Conservation (phyloP, 495 filamentous ascomycete species). For the Tetracladium marchalianum region DNA sequence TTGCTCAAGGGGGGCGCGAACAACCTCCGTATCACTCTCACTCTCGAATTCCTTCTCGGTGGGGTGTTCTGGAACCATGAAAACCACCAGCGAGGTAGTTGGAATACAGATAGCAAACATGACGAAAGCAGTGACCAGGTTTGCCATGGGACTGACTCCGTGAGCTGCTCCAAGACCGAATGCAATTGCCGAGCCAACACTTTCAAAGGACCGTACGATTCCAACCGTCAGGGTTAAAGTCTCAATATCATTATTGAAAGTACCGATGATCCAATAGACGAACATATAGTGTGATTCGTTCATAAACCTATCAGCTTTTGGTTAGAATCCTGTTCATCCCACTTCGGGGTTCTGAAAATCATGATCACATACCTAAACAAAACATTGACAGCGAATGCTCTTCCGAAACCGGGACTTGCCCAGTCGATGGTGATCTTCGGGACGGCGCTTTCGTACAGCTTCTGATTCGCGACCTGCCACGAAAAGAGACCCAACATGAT, state of each 20-base stretch:
- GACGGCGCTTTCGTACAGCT: slow-evolving; percentile 18
- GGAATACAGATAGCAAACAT: slow-evolving; percentile 32
- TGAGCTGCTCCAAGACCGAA: slow-evolving; percentile 36
- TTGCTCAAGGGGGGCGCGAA: no score
- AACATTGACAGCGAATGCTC: slow-evolving; percentile 30
- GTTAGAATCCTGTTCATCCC: not conserved
- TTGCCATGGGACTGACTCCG: slow-evolving; percentile 30
- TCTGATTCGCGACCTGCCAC: slow-evolving; percentile 32
- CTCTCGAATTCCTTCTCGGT: slow-evolving; percentile 4
- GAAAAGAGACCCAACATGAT: slow-evolving; percentile 26
- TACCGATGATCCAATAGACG: slow-evolving; percentile 39
- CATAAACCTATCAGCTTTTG: slow-evolving; percentile 19
- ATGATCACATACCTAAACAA: slow-evolving; percentile 21
- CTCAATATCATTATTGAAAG: slow-evolving; percentile 39
- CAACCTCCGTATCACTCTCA: not conserved
- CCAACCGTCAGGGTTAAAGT: slow-evolving; percentile 37
- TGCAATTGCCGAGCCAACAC: slow-evolving; percentile 36
- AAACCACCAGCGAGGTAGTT: slow-evolving; percentile 25
- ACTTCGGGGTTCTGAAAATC: not conserved
- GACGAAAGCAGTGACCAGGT: slow-evolving; percentile 31
- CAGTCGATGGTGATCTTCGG: slow-evolving; percentile 28
- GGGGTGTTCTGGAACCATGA: slow-evolving; percentile 28
- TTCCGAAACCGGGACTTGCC: slow-evolving; percentile 28
- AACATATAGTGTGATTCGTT: slow-evolving; percentile 36
- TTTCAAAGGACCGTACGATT: slow-evolving; percentile 38